Percentiles rank a stretch among this genome's conserved stretches.
Conservation (phyloP, 495 filamentous ascomycete species). For the Lophiotrema nucula region DNA sequence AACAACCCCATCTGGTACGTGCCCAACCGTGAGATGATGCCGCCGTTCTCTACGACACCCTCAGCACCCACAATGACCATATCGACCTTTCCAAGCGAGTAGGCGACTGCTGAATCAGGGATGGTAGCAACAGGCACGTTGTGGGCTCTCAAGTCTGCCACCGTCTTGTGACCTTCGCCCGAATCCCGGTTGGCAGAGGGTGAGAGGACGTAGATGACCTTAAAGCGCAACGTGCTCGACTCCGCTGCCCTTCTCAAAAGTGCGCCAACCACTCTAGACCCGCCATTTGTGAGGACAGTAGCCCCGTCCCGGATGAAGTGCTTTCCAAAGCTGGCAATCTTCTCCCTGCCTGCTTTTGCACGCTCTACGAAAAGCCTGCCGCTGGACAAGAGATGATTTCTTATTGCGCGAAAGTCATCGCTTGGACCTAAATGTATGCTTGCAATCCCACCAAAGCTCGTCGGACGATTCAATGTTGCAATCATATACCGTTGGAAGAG, state of each 20-base stretch:
- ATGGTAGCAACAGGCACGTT: conserved; percentile 85
- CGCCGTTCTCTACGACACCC: conserved; percentile 89
- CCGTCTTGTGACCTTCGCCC: conserved; percentile 58
- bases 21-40: conserved; percentile 84
- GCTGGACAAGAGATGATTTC: conserved; percentile 79
- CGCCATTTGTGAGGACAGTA: conserved; percentile 83
- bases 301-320: conserved; percentile 73
- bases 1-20: conserved; percentile 87
- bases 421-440: conserved; percentile 45
- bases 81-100: conserved; percentile 76
- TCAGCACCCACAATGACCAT: conserved; percentile 91
- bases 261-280: conserved; percentile 76
- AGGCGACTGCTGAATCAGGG: conserved; percentile 74
- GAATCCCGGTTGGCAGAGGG: conserved; percentile 39
- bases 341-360: conserved; percentile 79
- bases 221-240: conserved; percentile 64
- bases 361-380: conserved; percentile 78
- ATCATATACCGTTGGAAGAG: conserved; percentile 94
- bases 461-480: conserved; percentile 59
- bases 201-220: conserved; percentile 74
- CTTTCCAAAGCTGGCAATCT: conserved; percentile 75
- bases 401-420: conserved; percentile 75
- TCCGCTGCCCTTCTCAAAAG: conserved; percentile 73
- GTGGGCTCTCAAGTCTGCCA: conserved; percentile 65
- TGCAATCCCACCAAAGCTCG: conserved; percentile 19